Evolutionary conservation across 306 rosid genomes (phyloP), one percentile per base, ranked within the genome.

Genomic region (Dalbergia cultrata): DNA sequence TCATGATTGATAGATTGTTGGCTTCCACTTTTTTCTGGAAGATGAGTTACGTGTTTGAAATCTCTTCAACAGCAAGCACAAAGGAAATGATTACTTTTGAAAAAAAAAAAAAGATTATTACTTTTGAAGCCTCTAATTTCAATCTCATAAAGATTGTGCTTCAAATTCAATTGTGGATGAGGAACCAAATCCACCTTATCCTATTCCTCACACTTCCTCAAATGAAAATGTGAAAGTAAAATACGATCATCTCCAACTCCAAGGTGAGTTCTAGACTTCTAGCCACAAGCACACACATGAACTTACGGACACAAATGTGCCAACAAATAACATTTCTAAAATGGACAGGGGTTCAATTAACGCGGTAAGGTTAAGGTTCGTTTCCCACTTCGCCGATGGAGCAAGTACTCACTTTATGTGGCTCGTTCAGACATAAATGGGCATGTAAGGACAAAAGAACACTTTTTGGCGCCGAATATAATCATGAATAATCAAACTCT

Each of bases 401-500:
- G 22, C 34, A 67, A 47, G 54, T 26, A 26, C 31, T 26, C 41
- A 5, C 4, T 34, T 35, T 39, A 3, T 16, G 43, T 52, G 63
- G 33, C 33, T 69, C 18, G 37, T 3, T 39, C 7, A 52, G 60
- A 34, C 1, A 13, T n/a, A 68, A 69, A 22, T 8, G 14, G 53
- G 47, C 75, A 85, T 26, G 81, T 72, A 65, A 86, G 21, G 86
- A 86, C 89, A 79, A 82, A 13, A 44, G 3, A 9, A 4, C 80
- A 75, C 89, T 82, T 86, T 71, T 79, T 63, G 13, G 34, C 31
- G n/a, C 21, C 33, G 56, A 21, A 62, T 54, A 54, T 17, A 54
- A 17, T 17, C 9, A n/a, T 54, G 9, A 1, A 54, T 4, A 82
- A 44, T 79, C 13, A 60, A 26, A 31, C 62, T 49, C 64, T 57